Conservation (phyloP, 2,329 filamentous ascomycete genomes). For the Fusarium marasasianum region DNA sequence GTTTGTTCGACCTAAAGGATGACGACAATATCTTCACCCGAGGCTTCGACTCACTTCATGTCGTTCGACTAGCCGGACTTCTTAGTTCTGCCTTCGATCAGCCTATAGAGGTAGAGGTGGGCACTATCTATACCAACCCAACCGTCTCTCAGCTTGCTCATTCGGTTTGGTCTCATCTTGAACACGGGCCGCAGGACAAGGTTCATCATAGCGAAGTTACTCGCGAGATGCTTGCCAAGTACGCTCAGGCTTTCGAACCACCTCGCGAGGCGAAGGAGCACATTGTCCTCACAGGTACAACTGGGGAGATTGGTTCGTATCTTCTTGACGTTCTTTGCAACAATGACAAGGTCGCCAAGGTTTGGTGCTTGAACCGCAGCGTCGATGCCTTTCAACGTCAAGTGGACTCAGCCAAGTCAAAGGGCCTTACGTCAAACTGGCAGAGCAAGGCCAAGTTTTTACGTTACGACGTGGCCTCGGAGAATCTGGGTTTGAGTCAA, state of each 20-base stretch:
- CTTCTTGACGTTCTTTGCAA: background rate
- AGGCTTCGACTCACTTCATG: background rate
- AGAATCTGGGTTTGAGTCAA: background rate
- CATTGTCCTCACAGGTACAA: background rate
- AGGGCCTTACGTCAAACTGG: background rate
- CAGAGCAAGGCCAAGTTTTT: background rate
- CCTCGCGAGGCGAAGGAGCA: background rate
- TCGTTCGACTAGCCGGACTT: background rate
- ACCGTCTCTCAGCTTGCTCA: background rate
- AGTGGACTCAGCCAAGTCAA: background rate
- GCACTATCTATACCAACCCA: background rate
- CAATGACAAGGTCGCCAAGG: background rate
- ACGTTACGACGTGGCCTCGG: background rate
- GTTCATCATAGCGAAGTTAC: background rate
- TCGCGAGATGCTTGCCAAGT: background rate
- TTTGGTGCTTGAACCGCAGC: background rate
- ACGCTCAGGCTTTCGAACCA: background rate
- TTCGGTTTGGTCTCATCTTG: background rate
- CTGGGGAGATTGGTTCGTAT: background rate
- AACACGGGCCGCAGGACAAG: background rate
- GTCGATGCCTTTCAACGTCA: background rate
- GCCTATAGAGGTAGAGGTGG: fast-evolving
- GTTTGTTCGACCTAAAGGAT: background rate
- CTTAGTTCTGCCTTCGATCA: background rate
- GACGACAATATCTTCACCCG: background rate